Percentiles rank a stretch among this genome's conserved stretches.
These are phyloP conservation scores for Conidiobolus coronatus DNA, from an alignment of 371 early-diverging fungal species.

Conservation along the genomic window DNA sequence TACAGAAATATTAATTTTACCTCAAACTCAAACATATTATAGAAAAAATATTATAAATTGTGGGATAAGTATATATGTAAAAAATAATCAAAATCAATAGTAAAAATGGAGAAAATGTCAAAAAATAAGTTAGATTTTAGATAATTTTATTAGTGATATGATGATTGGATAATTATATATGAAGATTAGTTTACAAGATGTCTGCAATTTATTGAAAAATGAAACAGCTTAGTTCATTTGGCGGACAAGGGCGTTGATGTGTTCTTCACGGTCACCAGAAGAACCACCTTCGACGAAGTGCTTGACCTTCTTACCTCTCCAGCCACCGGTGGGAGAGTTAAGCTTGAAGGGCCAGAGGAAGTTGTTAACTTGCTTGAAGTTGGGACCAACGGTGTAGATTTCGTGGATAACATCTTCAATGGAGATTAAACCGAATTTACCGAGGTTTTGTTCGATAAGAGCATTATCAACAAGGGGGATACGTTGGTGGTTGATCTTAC, in stretches of 20 bases:
- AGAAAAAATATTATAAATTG: too few relatives aligned
- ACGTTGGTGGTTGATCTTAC: slow-evolving; percentile 91
- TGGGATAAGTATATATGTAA: too few relatives aligned
- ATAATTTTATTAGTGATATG: too few relatives aligned
- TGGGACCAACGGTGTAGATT: slow-evolving; percentile 94
- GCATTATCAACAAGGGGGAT: slow-evolving; percentile 93
- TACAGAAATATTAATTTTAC: too few relatives aligned
- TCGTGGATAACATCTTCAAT: slow-evolving; percentile 98
- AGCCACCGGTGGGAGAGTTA: slow-evolving; percentile 94
- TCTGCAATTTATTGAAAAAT: not conserved
- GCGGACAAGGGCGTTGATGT: slow-evolving; percentile 85
- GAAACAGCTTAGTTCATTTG: slow-evolving; percentile 70
- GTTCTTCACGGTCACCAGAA: slow-evolving; percentile 85
- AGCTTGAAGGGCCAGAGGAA: slow-evolving; percentile 99
- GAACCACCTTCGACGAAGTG: slow-evolving; percentile 98
- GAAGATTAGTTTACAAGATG: too few relatives aligned
- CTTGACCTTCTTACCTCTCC: slow-evolving; percentile 78
- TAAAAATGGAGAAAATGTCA: too few relatives aligned
- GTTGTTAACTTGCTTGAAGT: slow-evolving; percentile 93
- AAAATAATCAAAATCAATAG: too few relatives aligned
- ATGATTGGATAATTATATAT: too few relatives aligned
- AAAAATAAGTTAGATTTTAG: too few relatives aligned
- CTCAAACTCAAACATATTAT: too few relatives aligned
- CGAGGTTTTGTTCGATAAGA: slow-evolving; percentile 84
- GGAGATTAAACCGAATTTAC: slow-evolving; percentile 92